These are phyloP conservation scores for Cairneyella variabilis DNA, from an alignment of 495 filamentous ascomycete species.

Conservation along the genomic window DNA sequence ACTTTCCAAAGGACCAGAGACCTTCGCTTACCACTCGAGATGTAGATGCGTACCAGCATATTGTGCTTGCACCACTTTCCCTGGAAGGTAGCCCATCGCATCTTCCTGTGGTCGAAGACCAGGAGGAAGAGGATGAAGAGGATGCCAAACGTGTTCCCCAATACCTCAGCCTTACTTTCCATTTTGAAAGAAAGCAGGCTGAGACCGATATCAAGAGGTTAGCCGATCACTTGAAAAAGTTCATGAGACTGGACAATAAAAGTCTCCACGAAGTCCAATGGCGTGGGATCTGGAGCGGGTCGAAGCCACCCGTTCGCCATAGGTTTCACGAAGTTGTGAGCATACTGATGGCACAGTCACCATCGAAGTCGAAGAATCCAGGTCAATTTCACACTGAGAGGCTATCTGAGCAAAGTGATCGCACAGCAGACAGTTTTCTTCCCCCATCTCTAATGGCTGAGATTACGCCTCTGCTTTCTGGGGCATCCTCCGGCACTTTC, in stretches of 20 bases:
- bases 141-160: not conserved
- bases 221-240: conserved; percentile 12
- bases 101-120: not conserved
- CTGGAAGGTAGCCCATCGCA: not conserved
- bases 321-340: not conserved
- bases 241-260: conserved; percentile 7
- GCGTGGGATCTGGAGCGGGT: not conserved
- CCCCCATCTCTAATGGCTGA: not conserved
- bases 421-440: not conserved
- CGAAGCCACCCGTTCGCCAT: not conserved
- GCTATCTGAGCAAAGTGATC: not conserved
- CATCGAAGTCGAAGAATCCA: not conserved
- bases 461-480: not conserved
- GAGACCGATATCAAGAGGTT: conserved; percentile 6
- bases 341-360: not conserved
- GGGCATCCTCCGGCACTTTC: not conserved
- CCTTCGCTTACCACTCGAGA: conserved; percentile 11
- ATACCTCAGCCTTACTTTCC: conserved; percentile 8
- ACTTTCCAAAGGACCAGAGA: conserved; percentile 5
- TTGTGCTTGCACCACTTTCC: conserved; percentile 9
- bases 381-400: not conserved
- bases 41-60: conserved; percentile 7
- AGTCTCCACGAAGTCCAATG: conserved; percentile 6
- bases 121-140: conserved; percentile 3
- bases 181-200: conserved; percentile 7